These are phyloP conservation scores for Aspergillus taichungensis DNA, from an alignment of 495 filamentous ascomycete genomes.

Conservation along the genomic window DNA sequence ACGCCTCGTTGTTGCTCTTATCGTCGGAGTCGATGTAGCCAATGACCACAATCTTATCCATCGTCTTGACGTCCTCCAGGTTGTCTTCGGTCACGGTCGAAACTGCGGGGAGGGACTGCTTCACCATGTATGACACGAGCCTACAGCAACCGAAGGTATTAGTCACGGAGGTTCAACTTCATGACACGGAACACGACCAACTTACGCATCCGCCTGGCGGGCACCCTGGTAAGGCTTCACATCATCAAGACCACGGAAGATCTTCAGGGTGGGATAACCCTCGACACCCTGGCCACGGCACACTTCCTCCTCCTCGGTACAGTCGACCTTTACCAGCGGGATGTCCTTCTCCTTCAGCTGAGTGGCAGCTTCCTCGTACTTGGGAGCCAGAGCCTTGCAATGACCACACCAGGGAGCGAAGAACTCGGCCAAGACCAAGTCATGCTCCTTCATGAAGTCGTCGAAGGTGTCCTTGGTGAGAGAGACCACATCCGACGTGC, in stretches of 20 bases:
- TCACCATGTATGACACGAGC: conserved; percentile 98
- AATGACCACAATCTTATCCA: conserved; percentile 92
- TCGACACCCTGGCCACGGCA: conserved; percentile 86
- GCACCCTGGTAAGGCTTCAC: conserved; percentile 76
- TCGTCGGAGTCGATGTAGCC: conserved; percentile 80
- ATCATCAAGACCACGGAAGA: conserved; percentile 91
- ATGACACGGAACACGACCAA: conserved; percentile 6
- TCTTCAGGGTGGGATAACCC: conserved; percentile 96
- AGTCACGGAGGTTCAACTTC: not conserved
- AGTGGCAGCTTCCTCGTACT: conserved; percentile 90
- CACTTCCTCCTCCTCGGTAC: conserved; percentile 86
- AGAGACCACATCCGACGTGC: conserved; percentile 66
- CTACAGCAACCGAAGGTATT: conserved; percentile 28
- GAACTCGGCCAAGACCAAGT: conserved; percentile 92
- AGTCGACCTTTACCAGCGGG: conserved; percentile 87
- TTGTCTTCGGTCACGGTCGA: conserved; percentile 70
- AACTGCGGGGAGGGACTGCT: conserved; percentile 92
- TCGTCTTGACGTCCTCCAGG: conserved; percentile 90
- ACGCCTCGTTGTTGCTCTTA: conserved; percentile 75
- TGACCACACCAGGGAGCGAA: conserved; percentile 99
- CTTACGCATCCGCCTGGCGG: conserved; percentile 84
- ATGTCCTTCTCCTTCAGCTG: conserved; percentile 94
- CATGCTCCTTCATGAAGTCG: conserved; percentile 74
- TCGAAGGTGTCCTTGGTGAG: conserved; percentile 80
- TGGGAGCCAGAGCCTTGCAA: conserved; percentile 90